Base-by-base conservation (phyloP, 192 early-diverging fungal genomes). In the Coemansia sp. region DNA sequence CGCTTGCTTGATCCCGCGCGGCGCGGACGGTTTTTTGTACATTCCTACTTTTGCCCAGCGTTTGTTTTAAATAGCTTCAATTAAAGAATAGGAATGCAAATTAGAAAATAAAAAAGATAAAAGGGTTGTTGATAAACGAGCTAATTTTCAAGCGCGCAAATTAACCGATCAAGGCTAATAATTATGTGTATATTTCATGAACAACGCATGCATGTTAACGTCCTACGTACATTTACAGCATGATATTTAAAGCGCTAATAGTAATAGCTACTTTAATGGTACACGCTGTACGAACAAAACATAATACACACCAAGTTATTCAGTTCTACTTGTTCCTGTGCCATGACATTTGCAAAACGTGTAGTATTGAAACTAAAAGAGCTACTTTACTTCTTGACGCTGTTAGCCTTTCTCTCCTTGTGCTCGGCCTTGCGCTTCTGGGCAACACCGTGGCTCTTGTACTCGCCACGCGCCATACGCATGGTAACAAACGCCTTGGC, bases 401-500 rank as follows among this genome's bases (percentile, higher is more conserved):
- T 67, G 71, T 77, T 80, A 54, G 65, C 75, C 72, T 74, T 73
- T 71, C 70, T 71, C 80, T 72, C 68, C 68, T 59, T 71, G 65
- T 70, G 25, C 31, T 54, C 56, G 61, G 65, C 62, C 51, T 64
- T 68, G 74, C 64, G 71, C 80, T 70, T 73, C 61, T 61, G 64
- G 61, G 67, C 53, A 49, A 60, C 48, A 50, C 75, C 70, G 94
- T 64, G 52, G 62, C 62, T 97, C 68, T 62, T 71, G 59, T 59
- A 45, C 23, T 52, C 62, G 35, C 71, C 71, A 39, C 72, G 74
- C 35, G 80, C 79, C 78, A 74, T 61, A 71, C 85, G 83, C 37
- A 86, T 77, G 50, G 76, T 69, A 11, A 71, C 57, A 67, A 62
- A 86, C 4, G 80, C 80, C 17, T 64, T 41, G 65, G 61, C 27